Conservation (phyloP, 129 eudicot genomes). For the Scalesia atractyloides region DNA sequence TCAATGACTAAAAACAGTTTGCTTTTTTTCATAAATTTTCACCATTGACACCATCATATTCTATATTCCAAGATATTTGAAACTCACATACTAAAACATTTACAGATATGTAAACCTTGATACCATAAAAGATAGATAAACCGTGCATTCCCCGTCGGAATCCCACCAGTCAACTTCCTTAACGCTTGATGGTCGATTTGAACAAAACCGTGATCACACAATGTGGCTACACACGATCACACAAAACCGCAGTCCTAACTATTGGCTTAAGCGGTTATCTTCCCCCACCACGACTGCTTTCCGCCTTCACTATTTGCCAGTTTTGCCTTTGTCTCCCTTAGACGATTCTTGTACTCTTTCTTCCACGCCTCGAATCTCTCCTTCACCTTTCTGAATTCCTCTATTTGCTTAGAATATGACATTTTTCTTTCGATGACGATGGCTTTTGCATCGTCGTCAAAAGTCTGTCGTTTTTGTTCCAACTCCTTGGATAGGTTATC, state of each 20-base stretch:
- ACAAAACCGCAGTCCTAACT: background rate
- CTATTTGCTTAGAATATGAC: conserved; percentile 41
- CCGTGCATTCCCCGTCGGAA: background rate
- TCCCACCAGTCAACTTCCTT: conserved; percentile 18
- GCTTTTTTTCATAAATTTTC: conserved; percentile 4
- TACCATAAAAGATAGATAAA: background rate
- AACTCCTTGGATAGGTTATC: conserved; percentile 55
- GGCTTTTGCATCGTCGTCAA: conserved; percentile 60
- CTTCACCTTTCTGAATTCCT: conserved; percentile 58
- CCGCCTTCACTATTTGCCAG: conserved; percentile 46
- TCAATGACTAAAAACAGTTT: background rate
- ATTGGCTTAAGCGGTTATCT: conserved; percentile 29
- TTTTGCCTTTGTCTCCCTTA: conserved; percentile 57
- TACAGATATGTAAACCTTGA: conserved; percentile 4
- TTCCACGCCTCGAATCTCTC: conserved; percentile 66
- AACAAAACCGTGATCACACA: background rate
- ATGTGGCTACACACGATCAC: conserved; percentile 3
- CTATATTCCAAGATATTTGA: conserved; percentile 8
- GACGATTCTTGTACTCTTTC: conserved; percentile 60
- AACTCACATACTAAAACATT: conserved; percentile 22
- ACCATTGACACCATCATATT: conserved; percentile 10
- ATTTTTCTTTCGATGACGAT: conserved; percentile 38
- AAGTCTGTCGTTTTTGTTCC: conserved; percentile 57
- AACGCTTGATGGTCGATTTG: background rate
- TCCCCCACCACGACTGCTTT: conserved; percentile 70